Evolutionary conservation across 2,329 filamentous ascomycete species (phyloP).

Genomic region (Alternaria triticina): DNA sequence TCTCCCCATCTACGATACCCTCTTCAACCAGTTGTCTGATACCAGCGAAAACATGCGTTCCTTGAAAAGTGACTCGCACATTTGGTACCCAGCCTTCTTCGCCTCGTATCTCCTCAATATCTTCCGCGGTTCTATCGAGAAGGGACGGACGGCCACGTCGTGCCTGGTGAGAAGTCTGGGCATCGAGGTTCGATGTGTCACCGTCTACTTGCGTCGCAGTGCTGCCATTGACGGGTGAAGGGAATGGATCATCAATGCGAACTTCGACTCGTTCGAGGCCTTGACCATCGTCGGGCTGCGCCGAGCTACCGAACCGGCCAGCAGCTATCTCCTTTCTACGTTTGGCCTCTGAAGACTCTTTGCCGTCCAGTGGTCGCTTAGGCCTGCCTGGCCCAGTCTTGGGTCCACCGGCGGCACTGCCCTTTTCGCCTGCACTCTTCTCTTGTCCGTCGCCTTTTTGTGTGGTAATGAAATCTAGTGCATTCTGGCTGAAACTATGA

Average conservation of each 20-base stretch:
- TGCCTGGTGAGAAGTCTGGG: constrained; percentile 20
- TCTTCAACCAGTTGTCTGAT: constrained; percentile 78
- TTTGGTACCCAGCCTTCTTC: constrained; percentile 60
- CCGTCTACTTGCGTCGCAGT: constrained; percentile 14
- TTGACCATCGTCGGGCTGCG: constrained; percentile 43
- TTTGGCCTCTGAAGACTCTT: constrained; percentile 54
- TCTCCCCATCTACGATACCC: constrained; percentile 75
- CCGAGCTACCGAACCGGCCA: constrained; percentile 71
- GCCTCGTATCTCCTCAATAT: constrained; percentile 33
- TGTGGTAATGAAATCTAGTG: constrained; percentile 54
- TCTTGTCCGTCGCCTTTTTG: constrained; percentile 27
- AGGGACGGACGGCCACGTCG: constrained; percentile 42
- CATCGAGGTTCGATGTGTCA: constrained; percentile 21
- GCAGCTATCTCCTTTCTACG: constrained; percentile 67
- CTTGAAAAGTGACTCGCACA: constrained; percentile 72
- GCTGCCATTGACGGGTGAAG: constrained; percentile 16
- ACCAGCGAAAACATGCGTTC: constrained; percentile 80
- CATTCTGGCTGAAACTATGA: constrained; percentile 60
- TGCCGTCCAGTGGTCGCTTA: constrained; percentile 35
- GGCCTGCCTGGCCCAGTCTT: constrained; percentile 35
- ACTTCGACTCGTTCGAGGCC: constrained; percentile 58
- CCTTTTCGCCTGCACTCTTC: constrained; percentile 22
- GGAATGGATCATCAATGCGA: constrained; percentile 56
- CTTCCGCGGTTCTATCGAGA: constrained; percentile 43
- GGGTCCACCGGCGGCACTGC: constrained; percentile 12